Base-by-base conservation (phyloP, 805 yeast genomes). In the Vanderwaltozyma tropicalis region DNA sequence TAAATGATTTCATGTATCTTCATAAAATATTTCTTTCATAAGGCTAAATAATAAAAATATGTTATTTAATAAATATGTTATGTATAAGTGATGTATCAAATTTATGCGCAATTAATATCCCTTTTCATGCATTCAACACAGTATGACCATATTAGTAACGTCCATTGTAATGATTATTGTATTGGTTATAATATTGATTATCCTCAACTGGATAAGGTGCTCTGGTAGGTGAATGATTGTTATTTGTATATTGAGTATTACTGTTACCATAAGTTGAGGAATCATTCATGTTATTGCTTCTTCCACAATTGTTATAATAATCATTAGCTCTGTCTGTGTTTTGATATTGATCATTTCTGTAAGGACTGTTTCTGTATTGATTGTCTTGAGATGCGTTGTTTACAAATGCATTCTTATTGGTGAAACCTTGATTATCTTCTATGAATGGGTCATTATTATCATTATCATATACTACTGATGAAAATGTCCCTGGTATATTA, bases 141-240 rank as follows among this genome's bases (percentile, higher is more conserved):
- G 5, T 24, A 11, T 24, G 12, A 8, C 13, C 9, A 10, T 18
- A 10, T 14, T 22, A 35, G 24, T 35, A 35, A 10, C 33, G 22
- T 6, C 17, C n/a, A 16, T 35, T 35, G n/a, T 29, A 24, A 18
- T 35, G 24, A 17, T 29, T 16, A n/a, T 35, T 28, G 17, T 22
- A 35, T 3, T 22, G 17, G 5, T 15, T 25, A 5, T 29, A 25
- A 8, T n/a, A n/a, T n/a, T n/a, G n/a, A n/a, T 15, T 13, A 29
- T 29, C 38, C 13, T 35, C 32, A 13, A 21, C 15, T 15, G 38
- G 38, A 9, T 50, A 28, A 12, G 35, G 40, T 3, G 17, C 21
- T 22, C 32, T 31, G 14, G 15, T 26, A n/a, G 25, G 21, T 19
- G 35, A n/a, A 12, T 17, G 7, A 5, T 2, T 12, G 13, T 34